These are phyloP conservation scores for Daedaleopsis nitida DNA, from an alignment of 768 basidiomycete genomes.

Conservation along the genomic window DNA sequence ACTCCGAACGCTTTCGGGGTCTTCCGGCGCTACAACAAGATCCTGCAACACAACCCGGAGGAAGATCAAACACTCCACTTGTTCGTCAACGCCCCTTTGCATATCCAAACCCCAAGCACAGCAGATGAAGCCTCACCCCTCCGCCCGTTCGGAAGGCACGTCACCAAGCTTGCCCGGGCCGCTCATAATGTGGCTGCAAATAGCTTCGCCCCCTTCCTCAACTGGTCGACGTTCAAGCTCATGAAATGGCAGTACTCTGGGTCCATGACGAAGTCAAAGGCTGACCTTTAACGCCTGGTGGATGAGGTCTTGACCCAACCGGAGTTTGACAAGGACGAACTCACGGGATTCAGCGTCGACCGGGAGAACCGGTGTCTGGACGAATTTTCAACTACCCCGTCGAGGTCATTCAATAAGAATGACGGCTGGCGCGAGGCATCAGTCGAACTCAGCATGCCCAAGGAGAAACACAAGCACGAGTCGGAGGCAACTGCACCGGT, in stretches of 20 bases:
- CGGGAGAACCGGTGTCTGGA: not conserved
- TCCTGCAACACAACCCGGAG: conserved; percentile 1
- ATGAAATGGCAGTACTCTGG: conserved; percentile 34
- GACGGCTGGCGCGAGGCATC: conserved; percentile 19
- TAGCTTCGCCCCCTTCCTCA: conserved; percentile 3
- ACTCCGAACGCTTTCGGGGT: conserved; percentile 4
- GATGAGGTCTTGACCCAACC: conserved; percentile 1
- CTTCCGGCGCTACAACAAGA: not conserved
- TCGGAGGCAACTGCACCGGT: conserved; percentile 31
- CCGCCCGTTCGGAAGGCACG: not conserved
- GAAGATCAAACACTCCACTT: not conserved
- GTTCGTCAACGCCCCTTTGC: not conserved
- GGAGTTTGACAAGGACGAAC: not conserved
- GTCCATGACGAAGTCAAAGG: conserved; percentile 27
- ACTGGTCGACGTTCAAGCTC: conserved; percentile 25
- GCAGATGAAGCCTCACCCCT: not conserved
- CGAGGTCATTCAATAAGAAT: conserved; percentile 9
- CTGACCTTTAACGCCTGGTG: conserved; percentile 28
- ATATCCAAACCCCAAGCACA: not conserved
- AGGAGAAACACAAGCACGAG: not conserved
- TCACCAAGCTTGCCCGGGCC: not conserved
- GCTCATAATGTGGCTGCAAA: not conserved
- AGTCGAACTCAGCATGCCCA: conserved; percentile 29
- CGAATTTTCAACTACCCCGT: not conserved
- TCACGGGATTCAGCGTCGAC: not conserved